Conservation (phyloP, 495 filamentous ascomycete genomes). For the Trichoderma asperelloides region DNA sequence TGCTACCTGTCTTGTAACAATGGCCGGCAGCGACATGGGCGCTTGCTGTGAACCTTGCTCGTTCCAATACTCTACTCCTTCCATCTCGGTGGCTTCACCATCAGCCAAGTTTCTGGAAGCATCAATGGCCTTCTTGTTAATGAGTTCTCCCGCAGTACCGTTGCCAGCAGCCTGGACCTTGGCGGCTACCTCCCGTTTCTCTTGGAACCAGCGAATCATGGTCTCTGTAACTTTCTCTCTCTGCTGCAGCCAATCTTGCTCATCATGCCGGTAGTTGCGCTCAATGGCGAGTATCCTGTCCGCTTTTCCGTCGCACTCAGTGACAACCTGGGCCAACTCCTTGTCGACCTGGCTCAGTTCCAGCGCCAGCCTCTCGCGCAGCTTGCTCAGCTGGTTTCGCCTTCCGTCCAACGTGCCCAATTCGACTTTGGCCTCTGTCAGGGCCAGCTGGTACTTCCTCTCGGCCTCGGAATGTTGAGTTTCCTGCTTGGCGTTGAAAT, state of each 20-base stretch:
- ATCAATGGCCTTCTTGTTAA: too few species aligned
- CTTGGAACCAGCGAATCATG: slow-evolving; percentile 9
- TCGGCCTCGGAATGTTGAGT: background rate
- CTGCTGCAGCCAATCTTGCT: background rate
- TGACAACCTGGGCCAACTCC: background rate
- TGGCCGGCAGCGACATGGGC: background rate
- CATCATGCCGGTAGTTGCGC: background rate
- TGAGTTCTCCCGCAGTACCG: background rate
- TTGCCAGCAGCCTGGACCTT: background rate
- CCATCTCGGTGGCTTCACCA: background rate
- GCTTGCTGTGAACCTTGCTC: background rate
- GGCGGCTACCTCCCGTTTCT: background rate
- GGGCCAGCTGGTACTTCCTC: background rate
- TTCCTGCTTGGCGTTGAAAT: background rate
- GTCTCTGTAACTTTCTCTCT: background rate
- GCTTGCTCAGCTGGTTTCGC: background rate
- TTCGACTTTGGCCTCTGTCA: background rate
- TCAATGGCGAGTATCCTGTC: background rate
- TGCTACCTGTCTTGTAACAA: background rate
- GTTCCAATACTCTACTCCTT: background rate
- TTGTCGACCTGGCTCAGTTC: background rate
- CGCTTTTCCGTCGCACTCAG: background rate
- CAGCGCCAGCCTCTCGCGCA: background rate
- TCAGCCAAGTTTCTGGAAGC: background rate
- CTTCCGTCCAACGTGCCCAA: background rate